Percentiles rank a stretch among this genome's conserved stretches.
These are phyloP conservation scores for Myochromella boudieri DNA, from an alignment of 768 basidiomycete genomes.

Conservation along the genomic window DNA sequence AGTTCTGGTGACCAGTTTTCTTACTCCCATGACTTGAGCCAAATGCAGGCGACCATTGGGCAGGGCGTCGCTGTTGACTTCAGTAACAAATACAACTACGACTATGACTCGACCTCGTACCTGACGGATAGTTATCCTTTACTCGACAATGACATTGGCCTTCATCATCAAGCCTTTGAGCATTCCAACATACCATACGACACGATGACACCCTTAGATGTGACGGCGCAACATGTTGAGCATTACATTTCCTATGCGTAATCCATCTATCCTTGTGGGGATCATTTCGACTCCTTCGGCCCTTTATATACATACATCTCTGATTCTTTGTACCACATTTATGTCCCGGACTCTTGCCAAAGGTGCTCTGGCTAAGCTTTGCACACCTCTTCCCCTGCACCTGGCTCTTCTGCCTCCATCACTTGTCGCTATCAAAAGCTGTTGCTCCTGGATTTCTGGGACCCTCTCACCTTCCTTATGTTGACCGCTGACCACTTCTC, in stretches of 20 bases:
- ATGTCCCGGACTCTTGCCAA: no score
- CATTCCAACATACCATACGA: conserved; percentile 9
- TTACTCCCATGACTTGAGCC: conserved; percentile 12
- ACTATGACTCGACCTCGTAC: conserved; percentile 10
- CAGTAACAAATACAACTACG: conserved; percentile 14
- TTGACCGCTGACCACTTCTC: no score
- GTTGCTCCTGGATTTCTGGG: no score
- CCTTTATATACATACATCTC: no score
- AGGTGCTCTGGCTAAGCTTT: no score
- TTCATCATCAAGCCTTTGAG: conserved; percentile 17
- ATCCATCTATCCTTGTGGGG: no score
- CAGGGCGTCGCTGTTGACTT: conserved; percentile 10
- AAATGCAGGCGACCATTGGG: conserved; percentile 6
- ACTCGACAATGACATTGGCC: conserved; percentile 13
- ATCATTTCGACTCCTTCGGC: no score
- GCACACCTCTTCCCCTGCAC: no score
- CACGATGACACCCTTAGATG: conserved; percentile 9
- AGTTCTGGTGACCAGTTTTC: conserved; percentile 15
- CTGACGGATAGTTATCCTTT: conserved; percentile 17
- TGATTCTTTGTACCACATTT: no score
- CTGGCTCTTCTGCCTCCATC: no score
- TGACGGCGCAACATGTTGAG: conserved; percentile 7
- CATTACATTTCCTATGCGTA: conserved; percentile 9
- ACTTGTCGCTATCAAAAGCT: no score
- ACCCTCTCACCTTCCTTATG: no score